phyloP scores from a whole-genome alignment of 2,329 filamentous ascomycete species.

The Knufia fluminis region DNA sequence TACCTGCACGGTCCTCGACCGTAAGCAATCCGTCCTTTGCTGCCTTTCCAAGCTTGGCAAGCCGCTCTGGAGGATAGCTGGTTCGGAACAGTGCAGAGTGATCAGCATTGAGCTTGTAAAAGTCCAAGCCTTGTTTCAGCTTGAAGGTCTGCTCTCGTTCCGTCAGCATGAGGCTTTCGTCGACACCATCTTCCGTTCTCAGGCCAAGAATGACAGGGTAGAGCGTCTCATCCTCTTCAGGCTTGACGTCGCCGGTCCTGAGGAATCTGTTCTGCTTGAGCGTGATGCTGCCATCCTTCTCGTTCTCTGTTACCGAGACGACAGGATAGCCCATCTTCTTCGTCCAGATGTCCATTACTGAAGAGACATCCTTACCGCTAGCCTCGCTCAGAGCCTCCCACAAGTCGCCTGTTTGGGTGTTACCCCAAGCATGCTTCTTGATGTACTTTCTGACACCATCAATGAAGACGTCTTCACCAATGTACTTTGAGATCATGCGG shows the following conservation, averaged over 20 bases:
- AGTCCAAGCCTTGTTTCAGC: slow-evolving; percentile 62
- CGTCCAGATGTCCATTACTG: slow-evolving; percentile 93
- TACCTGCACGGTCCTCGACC: slow-evolving; percentile 85
- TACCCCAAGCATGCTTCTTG: slow-evolving; percentile 93
- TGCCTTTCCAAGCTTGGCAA: slow-evolving; percentile 78
- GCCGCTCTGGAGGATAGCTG: slow-evolving; percentile 71
- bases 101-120: slow-evolving; percentile 95
- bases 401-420: slow-evolving; percentile 82
- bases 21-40: slow-evolving; percentile 71
- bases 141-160: slow-evolving; percentile 69
- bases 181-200: slow-evolving; percentile 71
- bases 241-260: slow-evolving; percentile 82
- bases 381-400: slow-evolving; percentile 82
- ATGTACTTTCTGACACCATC: slow-evolving; percentile 85
- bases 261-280: slow-evolving; percentile 94
- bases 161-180: slow-evolving; percentile 63
- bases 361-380: slow-evolving; percentile 80
- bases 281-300: slow-evolving; percentile 61
- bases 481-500: slow-evolving; percentile 92
- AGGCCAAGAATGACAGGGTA: slow-evolving; percentile 86
- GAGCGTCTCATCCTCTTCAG: slow-evolving; percentile 78
- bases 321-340: slow-evolving; percentile 94
- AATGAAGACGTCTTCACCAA: slow-evolving; percentile 87
- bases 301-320: slow-evolving; percentile 71
- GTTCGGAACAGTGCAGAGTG: slow-evolving; percentile 90